Evolutionary conservation across 345 rosid species (phyloP).

Genomic region (Melaleuca quinquenervia): DNA sequence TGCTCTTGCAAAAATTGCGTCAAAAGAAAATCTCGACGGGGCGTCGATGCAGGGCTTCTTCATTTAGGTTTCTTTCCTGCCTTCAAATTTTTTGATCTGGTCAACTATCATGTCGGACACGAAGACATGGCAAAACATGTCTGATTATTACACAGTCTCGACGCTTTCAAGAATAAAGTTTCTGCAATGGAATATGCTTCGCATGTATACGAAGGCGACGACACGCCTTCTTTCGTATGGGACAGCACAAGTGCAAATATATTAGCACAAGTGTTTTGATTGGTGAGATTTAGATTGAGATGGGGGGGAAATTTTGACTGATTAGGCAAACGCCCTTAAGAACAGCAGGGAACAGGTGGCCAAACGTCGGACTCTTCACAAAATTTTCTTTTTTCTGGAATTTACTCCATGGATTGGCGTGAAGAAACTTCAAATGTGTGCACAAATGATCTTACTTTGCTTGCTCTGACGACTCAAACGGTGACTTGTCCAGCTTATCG

Average conservation of each 20-base stretch:
- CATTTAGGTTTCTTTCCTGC: neutral
- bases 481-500: neutral
- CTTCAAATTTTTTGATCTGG: neutral
- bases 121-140: neutral
- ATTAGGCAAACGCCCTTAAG: neutral
- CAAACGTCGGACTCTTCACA: neutral
- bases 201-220: neutral
- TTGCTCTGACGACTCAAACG: neutral
- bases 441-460: neutral
- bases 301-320: neutral
- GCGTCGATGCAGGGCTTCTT: neutral
- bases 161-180: neutral
- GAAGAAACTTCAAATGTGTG: neutral
- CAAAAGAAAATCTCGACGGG: neutral
- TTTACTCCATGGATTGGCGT: neutral
- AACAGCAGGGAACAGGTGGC: slow-evolving; percentile 1
- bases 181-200: neutral
- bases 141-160: neutral
- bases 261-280: neutral
- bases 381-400: neutral
- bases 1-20: neutral
- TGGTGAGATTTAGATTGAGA: neutral
- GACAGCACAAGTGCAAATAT: neutral
- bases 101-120: neutral
- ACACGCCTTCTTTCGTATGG: neutral